Base-by-base conservation (phyloP, 2,329 filamentous ascomycete genomes). In the Trichoderma arundinaceum region DNA sequence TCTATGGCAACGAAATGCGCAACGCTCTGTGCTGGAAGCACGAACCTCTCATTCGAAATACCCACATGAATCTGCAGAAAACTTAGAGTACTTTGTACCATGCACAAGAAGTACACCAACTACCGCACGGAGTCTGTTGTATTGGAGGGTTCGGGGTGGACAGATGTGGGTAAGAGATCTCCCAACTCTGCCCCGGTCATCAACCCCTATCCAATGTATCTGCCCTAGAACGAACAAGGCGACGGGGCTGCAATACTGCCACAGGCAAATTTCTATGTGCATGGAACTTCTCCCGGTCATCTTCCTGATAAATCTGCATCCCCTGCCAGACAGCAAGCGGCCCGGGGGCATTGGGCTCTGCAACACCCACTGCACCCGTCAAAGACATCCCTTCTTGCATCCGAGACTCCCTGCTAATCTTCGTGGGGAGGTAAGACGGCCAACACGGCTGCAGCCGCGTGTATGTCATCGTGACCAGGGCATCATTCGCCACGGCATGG, bases 371-470 rank as follows among this genome's bases (percentile, higher is more conserved):
- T 28, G 44, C 44, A 60, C 33, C 46, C 44, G 38, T 61, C 58
- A 61, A 52, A 61, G 38, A 39, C 58, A 46, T 51, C 52, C 52
- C 62, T 61, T 48, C 44, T 58, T 51, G 62, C 53, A 49, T 56
- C 62, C 62, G 53, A 65, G 38, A 65, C 51, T 51, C 54, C 62
- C 62, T 53, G 48, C 44, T 46, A 32, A 44, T 43, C 58, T 51
- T 61, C 58, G 57, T 61, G 58, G 58, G 58, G 58, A 52, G 48
- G 64, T 62, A 17, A 66, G 64, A 66, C 64, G 57, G 56, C 64
- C 64, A 62, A 60, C 57, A 62, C 64, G 64, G 64, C 64, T 66
- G 64, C 64, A 66, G 57, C 64, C 64, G 64, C 64, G 64, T 35
- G 57, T 66, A 62, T 62, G 64, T 56, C 57, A 61, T 57, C 41